Base-by-base conservation (phyloP, 1,284 basidiomycete genomes). In the Puccinia horiana region DNA sequence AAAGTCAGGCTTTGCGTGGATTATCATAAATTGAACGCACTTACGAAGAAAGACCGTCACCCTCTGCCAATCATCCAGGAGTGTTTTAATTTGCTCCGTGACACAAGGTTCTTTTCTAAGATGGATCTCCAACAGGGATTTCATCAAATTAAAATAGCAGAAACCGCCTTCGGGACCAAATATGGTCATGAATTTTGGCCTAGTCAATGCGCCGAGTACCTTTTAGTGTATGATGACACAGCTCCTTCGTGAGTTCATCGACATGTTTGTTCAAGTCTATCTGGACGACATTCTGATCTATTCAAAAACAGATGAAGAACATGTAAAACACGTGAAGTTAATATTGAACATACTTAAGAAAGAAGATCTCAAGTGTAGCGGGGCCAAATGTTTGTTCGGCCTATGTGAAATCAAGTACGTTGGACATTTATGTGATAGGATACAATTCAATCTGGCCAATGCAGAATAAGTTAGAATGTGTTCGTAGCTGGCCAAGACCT, bases 401-500 rank as follows among this genome's bases (percentile, higher is more conserved):
- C 23, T 40, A 1, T 2, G 18, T 14, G 75, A 84, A 40, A 86
- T 88, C 20, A 86, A 88, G 42, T 90, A 88, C 84, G 85, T 90
- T 0, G 88, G 89, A 0, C 87, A 52, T 18, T 14, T 52, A 87
- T 82, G 83, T 89, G 44, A 84, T 90, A 37, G 74, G 74, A 0
- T 20, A 83, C 0, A 81, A 86, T 1, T 85, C 86, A 8, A 83
- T 90, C 20, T 37, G 58, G 0, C 89, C 90, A 89, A 87, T 89
- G 76, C 84, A 85, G 0, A 83, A 76, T 0, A 90, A 90, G 84
- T 81, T 90, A 0, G 40, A 85, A 1, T 85, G 86, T 0, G 86
- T 90, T 61, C 29, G 67, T 0, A 79, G 85, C 6, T 90, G 89
- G 89, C 88, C 87, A 0, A 32, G 40, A 0, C 89, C 89, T 0